Percentiles rank a stretch among this genome's conserved stretches.
These are phyloP conservation scores for Nothophytophthora sp. DNA, from an alignment of 352 stramenopile genomes.

Conservation along the genomic window DNA sequence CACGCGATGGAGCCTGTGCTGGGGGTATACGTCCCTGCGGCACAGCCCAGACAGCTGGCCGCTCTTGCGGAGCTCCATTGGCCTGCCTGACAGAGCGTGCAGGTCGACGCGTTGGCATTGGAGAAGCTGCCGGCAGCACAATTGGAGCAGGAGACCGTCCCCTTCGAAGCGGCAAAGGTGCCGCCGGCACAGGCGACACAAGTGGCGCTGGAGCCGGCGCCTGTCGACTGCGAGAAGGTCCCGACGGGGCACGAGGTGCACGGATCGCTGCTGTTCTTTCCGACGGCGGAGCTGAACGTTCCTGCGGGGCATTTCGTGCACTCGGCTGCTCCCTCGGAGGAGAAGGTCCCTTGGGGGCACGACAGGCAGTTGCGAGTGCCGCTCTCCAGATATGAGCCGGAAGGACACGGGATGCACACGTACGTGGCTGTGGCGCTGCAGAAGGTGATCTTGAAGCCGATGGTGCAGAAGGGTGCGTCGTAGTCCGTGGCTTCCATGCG, in stretches of 20 bases:
- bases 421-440: constrained; percentile 51
- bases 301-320: constrained; percentile 52
- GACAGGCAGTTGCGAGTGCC: constrained; percentile 52
- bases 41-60: constrained; percentile 38
- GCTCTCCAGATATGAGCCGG: constrained; percentile 54
- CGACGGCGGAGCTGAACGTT: constrained; percentile 44
- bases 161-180: constrained; percentile 14
- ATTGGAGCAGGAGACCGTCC: constrained; percentile 21
- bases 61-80: constrained; percentile 42
- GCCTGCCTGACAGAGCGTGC: constrained; percentile 39
- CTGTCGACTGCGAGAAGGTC: constrained; percentile 41
- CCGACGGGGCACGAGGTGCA: constrained; percentile 56
- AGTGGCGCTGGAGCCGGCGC: constrained; percentile 25
- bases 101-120: constrained; percentile 35
- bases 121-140: constrained; percentile 44
- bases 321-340: constrained; percentile 32
- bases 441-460: constrained; percentile 54
- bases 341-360: constrained; percentile 50
- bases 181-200: constrained; percentile 34
- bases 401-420: constrained; percentile 63
- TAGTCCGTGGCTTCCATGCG: constrained; percentile 56
- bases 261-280: constrained; percentile 32
- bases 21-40: constrained; percentile 48
- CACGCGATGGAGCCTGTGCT: constrained; percentile 37
- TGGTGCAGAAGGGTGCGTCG: constrained; percentile 46